Percentiles rank a stretch among this genome's conserved stretches.
phyloP scores from a whole-genome alignment of 2,329 filamentous ascomycete species.

The Botrytis tulipae region DNA sequence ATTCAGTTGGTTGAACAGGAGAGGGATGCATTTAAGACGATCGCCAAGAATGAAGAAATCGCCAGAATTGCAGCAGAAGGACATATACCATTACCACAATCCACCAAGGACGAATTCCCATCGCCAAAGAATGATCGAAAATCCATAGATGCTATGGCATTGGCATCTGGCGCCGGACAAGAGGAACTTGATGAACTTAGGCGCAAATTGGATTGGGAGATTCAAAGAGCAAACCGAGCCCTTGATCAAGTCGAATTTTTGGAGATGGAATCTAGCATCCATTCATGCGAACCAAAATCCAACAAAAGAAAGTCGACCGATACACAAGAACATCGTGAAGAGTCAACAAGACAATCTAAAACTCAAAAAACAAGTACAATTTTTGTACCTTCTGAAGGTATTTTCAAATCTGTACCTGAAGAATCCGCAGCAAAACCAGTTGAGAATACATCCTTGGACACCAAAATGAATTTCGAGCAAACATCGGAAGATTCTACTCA shows the following conservation, averaged over 20 bases:
- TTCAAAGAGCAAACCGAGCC: constrained; percentile 62
- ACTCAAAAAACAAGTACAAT: constrained; percentile 35
- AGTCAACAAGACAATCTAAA: constrained; percentile 12
- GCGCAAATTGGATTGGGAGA: constrained; percentile 47
- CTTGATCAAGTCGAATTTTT: constrained; percentile 74
- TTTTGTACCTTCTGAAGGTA: constrained; percentile 61
- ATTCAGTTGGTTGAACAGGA: constrained; percentile 69
- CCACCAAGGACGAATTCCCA: constrained; percentile 55
- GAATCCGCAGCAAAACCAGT: constrained; percentile 33
- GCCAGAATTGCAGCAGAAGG: constrained; percentile 71
- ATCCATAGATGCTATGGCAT: constrained; percentile 49
- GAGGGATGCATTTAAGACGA: constrained; percentile 69
- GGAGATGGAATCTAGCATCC: constrained; percentile 69
- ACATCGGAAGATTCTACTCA: not conserved
- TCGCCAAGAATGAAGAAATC: constrained; percentile 71
- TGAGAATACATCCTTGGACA: constrained; percentile 24
- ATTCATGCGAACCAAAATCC: constrained; percentile 58
- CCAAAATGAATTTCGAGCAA: constrained; percentile 14
- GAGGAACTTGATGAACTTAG: constrained; percentile 47
- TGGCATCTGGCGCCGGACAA: constrained; percentile 52
- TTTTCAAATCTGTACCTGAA: constrained; percentile 54
- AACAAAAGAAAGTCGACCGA: constrained; percentile 19
- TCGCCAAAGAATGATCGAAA: constrained; percentile 55
- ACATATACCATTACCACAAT: constrained; percentile 57
- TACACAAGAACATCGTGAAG: not conserved